Conservation (phyloP, 257 asterid species). For the Parsonsia alboflavescens region DNA sequence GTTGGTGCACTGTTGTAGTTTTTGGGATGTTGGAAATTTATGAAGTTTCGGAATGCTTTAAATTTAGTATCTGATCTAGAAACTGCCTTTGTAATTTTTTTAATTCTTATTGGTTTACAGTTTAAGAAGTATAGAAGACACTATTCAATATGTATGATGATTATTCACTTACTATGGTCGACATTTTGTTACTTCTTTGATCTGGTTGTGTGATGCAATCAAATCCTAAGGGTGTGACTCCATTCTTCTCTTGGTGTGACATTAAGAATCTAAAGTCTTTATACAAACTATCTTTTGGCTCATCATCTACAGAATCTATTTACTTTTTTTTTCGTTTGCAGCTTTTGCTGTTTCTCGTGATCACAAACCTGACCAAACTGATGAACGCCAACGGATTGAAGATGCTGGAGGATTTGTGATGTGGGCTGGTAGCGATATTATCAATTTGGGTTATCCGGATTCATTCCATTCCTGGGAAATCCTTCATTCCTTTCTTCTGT, state of each 20-base stretch:
- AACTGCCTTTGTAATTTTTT: not conserved
- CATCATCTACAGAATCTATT: not conserved
- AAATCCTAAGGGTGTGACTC: no score
- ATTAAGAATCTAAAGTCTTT: no score
- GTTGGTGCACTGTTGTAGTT: no score
- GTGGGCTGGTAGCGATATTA: conserved; percentile 81
- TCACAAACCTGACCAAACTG: conserved; percentile 95
- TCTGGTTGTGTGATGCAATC: not conserved
- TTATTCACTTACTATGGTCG: not conserved
- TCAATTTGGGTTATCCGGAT: not conserved
- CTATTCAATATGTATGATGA: not conserved
- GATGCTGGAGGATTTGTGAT: conserved; percentile 99
- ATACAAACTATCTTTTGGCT: not conserved
- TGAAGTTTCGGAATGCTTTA: not conserved
- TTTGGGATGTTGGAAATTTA: not conserved
- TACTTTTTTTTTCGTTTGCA: conserved; percentile 26
- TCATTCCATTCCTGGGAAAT: not conserved
- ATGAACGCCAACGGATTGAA: conserved; percentile 89
- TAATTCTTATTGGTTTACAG: not conserved
- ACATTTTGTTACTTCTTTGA: not conserved
- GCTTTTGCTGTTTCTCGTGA: conserved; percentile 92
- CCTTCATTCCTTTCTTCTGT: not conserved
- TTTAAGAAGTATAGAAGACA: not conserved
- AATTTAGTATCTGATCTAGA: not conserved
- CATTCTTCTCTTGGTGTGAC: not conserved